Evolutionary conservation across 202 grass and related monocot genomes (phyloP).

Genomic region (Schoenoplectus tabernaemontani): DNA sequence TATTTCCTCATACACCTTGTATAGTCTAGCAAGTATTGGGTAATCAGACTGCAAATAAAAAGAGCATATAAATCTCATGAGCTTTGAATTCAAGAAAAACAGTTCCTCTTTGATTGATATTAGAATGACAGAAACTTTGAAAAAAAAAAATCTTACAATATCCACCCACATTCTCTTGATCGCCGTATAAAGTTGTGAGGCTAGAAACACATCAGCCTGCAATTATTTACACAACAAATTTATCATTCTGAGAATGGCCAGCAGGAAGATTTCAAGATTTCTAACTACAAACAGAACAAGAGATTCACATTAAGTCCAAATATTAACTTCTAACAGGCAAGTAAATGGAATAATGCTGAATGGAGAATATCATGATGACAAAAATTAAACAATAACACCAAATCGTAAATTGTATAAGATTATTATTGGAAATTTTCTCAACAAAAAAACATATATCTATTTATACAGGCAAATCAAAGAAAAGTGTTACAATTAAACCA

Average conservation of each 20-base stretch:
- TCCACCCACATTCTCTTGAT: constrained; percentile 41
- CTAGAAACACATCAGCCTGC: constrained; percentile 88
- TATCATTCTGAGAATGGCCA: neutral
- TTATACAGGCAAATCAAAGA: too few relatives aligned
- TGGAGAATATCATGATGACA: neutral
- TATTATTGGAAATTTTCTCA: neutral
- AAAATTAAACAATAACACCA: neutral
- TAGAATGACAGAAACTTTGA: neutral
- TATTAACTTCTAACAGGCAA: neutral
- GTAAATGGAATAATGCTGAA: neutral
- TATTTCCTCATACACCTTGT: constrained; percentile 47
- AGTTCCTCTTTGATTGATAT: neutral
- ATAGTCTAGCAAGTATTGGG: constrained; percentile 54
- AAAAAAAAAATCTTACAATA: constrained; percentile 51
- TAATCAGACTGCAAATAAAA: constrained; percentile 55
- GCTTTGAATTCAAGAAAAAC: constrained; percentile 3
- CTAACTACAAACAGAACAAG: neutral
- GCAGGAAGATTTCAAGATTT: neutral
- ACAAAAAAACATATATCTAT: neutral
- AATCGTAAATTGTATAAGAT: neutral
- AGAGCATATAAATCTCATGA: neutral
- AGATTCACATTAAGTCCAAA: neutral
- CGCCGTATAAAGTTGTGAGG: constrained; percentile 53
- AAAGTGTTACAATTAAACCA: neutral
- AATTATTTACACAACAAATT: neutral